Percentiles rank a stretch among this genome's conserved stretches.
These are phyloP conservation scores for Cruciata laevipes DNA, from an alignment of 257 asterid genomes.

Conservation along the genomic window DNA sequence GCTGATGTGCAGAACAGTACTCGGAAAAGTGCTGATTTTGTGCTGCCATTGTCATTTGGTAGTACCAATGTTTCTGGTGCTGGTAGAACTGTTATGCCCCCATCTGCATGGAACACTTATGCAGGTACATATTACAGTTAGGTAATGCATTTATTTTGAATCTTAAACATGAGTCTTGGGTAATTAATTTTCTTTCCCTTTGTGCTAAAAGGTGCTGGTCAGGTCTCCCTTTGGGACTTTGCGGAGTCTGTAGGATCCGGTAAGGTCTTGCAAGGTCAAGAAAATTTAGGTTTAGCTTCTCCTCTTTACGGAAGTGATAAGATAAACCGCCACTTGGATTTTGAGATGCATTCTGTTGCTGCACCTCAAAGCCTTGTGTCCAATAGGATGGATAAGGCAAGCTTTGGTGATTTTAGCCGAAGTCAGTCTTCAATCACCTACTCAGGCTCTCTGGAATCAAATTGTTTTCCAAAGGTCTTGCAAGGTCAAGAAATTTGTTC, in stretches of 20 bases:
- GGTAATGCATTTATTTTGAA: slow-evolving; percentile 2
- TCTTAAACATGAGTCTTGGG: slow-evolving; percentile 2
- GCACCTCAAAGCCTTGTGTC: slow-evolving; percentile 37
- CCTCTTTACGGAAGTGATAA: slow-evolving; percentile 60
- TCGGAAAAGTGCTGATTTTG: slow-evolving; percentile 16
- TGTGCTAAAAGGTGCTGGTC: slow-evolving; percentile 35
- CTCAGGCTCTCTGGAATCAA: slow-evolving; percentile 86
- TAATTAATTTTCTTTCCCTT: neutral
- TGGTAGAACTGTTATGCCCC: slow-evolving; percentile 9
- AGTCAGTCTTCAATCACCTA: slow-evolving; percentile 53
- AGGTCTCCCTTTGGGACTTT: slow-evolving; percentile 73
- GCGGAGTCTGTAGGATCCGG: slow-evolving; percentile 86
- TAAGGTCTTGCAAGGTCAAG: slow-evolving; percentile 99
- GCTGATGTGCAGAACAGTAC: slow-evolving; percentile 48
- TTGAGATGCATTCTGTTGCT: slow-evolving; percentile 39
- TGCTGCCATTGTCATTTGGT: slow-evolving; percentile 9
- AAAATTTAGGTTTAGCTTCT: slow-evolving; percentile 63
- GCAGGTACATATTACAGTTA: slow-evolving; percentile 41
- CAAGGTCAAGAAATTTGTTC: slow-evolving; percentile 99
- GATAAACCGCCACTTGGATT: slow-evolving; percentile 59
- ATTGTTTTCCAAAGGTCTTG: slow-evolving; percentile 97
- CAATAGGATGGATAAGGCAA: slow-evolving; percentile 43
- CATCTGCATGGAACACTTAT: slow-evolving; percentile 20
- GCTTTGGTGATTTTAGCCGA: slow-evolving; percentile 43
- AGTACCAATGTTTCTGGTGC: slow-evolving; percentile 4